Base-by-base conservation (phyloP, 768 basidiomycete species). In the Boletus bicolor region DNA sequence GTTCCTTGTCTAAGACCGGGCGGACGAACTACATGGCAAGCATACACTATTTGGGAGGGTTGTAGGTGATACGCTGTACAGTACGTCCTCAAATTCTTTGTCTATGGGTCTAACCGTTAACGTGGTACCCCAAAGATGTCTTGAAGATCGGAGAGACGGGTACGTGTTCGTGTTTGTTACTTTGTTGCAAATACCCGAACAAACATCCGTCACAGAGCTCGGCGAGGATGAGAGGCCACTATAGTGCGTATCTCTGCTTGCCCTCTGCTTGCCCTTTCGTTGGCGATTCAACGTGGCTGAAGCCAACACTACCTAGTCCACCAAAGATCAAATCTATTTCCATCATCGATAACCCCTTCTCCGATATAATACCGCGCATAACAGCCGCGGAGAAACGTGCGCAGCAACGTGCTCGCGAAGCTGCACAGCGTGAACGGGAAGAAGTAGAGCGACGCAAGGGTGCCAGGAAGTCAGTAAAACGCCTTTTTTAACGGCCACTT, bases 331-430 rank as follows among this genome's bases (percentile, higher is more conserved):
- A 86, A 63, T 81, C 82, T 2, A 79, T 96, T 30, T 83, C 86
- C 10, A 89, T 99, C 50, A 67, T 93, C 32, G 93, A 97, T 51
- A 96, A 98, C 67, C 96, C 97, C 0, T 98, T 97, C 69, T 83
- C 87, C 51, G 95, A 98, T 66, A 97, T 98, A 60, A 82, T 94
- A 37, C 96, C 96, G 5, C 86, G 97, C 26, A 99, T 98, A 57
- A 99, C 97, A 1, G 93, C 94, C 1, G 92, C 85, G 2, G 97
- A 98, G 74, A 87, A 89, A 58, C 82, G 86, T 39, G 86, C 79
- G 0, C 97, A 99, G 68, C 87, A 87, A 58, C 80, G 81, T 51
- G 96, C 95, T 2, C 81, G 84, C 39, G 86, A 92, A 65, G 79
- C 84, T 57, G 85, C 82, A 1, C 86, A 86, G 62, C 79, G 81